Conservation (phyloP, 441 rosid genomes). For the Biscutella laevigata region DNA sequence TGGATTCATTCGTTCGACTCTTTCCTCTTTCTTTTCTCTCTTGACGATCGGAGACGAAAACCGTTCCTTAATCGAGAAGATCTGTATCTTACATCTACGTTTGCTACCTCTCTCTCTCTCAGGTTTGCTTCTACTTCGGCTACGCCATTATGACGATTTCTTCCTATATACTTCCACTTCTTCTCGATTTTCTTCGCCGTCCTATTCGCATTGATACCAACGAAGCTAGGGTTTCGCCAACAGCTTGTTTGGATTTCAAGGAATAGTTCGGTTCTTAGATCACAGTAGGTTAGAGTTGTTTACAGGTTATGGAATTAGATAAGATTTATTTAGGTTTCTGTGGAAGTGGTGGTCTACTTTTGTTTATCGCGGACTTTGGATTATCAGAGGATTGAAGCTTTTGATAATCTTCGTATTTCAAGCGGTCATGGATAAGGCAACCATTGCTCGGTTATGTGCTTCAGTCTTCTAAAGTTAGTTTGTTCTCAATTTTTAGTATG, state of each 20-base stretch:
- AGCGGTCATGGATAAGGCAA: constrained; percentile 21
- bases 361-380: neutral
- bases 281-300: constrained; percentile 6
- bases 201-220: neutral
- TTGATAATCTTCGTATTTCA: neutral
- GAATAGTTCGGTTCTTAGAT: neutral
- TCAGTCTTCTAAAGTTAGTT: constrained; percentile 19
- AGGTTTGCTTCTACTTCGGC: constrained; percentile 28
- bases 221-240: constrained; percentile 12
- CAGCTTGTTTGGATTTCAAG: neutral
- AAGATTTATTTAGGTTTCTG: neutral
- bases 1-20: too few relatives aligned
- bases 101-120: constrained; percentile 21
- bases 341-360: constrained; percentile 9
- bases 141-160: constrained; percentile 15
- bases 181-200: neutral
- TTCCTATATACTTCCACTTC: too few relatives aligned
- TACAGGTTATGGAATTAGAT: neutral
- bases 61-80: constrained; percentile 5
- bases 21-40: neutral
- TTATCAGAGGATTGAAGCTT: constrained; percentile 7
- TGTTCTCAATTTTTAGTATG: constrained; percentile 24
- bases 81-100: neutral
- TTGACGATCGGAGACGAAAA: neutral
- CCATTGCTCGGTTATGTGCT: neutral